Percentiles rank a stretch among this genome's conserved stretches.
These are phyloP conservation scores for Combretum micranthum DNA, from an alignment of 345 rosid species.

Conservation along the genomic window DNA sequence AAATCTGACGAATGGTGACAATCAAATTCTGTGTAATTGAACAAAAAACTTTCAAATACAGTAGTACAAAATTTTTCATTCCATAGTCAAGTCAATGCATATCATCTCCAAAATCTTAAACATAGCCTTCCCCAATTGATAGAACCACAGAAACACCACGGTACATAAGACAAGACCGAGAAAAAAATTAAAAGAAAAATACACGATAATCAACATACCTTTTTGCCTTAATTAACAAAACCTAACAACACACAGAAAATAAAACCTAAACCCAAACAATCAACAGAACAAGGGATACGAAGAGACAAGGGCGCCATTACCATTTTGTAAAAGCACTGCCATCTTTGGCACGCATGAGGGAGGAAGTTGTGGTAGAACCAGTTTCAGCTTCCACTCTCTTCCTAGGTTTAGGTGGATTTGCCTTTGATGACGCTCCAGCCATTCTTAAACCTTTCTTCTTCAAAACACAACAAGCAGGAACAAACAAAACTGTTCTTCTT, in stretches of 20 bases:
- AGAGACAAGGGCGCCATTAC: constrained; percentile 16
- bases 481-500: background rate
- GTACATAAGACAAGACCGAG: no score
- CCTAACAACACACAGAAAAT: background rate
- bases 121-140: no score
- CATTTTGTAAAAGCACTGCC: constrained; percentile 88
- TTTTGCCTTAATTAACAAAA: no score
- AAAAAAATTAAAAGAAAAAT: no score
- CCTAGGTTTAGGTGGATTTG: constrained; percentile 51
- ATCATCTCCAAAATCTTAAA: no score
- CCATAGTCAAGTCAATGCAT: no score
- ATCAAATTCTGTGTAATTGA: background rate
- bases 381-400: constrained; percentile 67
- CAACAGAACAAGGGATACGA: background rate
- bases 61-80: no score
- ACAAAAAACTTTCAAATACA: no score
- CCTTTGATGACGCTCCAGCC: constrained; percentile 28
- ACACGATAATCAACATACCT: no score
- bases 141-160: no score
- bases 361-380: constrained; percentile 7
- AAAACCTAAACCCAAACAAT: background rate
- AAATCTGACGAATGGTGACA: background rate
- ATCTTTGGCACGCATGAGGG: constrained; percentile 65
- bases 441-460: background rate
- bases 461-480: background rate